Evolutionary conservation across 306 rosid genomes (phyloP).

Genomic region (Luffa acutangula): DNA sequence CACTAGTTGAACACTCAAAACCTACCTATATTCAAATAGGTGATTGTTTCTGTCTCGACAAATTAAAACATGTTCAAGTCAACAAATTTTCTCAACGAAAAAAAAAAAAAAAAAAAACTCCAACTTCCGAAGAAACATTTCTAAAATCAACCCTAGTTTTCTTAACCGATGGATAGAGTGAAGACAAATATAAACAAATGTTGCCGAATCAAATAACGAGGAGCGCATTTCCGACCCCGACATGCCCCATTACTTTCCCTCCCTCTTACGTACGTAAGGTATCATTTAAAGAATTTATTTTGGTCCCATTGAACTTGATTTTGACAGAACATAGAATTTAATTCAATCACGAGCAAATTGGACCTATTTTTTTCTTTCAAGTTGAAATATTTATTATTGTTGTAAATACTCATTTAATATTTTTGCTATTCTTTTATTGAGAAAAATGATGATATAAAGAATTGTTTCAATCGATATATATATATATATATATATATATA

Average conservation of each 20-base stretch:
- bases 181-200: no score
- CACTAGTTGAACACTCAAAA: no score
- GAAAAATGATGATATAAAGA: background rate
- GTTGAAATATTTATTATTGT: background rate
- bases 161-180: no score
- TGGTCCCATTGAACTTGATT: background rate
- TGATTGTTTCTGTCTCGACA: no score
- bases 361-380: background rate
- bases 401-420: background rate
- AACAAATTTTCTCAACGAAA: no score
- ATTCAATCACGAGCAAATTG: background rate
- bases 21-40: no score
- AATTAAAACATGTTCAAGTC: no score
- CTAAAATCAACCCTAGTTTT: no score
- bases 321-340: background rate
- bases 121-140: no score
- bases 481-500: no score
- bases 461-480: background rate
- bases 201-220: background rate
- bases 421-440: background rate
- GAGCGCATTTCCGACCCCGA: background rate
- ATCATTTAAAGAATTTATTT: background rate
- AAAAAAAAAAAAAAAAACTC: no score
- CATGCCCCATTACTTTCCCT: background rate
- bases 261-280: background rate